Evolutionary conservation across 805 yeast genomes (phyloP).

Genomic region (Teunomyces panamensis): DNA sequence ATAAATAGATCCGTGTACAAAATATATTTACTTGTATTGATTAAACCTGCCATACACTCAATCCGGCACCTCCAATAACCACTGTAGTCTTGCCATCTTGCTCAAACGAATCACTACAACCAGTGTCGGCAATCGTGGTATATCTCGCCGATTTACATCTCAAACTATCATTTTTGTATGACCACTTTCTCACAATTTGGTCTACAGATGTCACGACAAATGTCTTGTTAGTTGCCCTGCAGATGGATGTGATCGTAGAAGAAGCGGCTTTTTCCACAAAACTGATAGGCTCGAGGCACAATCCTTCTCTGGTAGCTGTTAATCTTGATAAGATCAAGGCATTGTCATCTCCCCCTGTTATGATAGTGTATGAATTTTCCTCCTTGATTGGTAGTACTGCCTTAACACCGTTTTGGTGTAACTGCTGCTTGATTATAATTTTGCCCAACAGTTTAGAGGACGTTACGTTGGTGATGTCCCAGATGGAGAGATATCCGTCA

Average conservation of each 20-base stretch:
- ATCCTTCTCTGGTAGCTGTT: slow-evolving; percentile 4
- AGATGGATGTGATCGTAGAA: slow-evolving; percentile 75
- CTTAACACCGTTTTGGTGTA: slow-evolving; percentile 87
- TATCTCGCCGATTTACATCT: slow-evolving; percentile 41
- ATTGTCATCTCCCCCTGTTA: slow-evolving; percentile 95
- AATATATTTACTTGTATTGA: background rate
- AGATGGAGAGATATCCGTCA: slow-evolving; percentile 73
- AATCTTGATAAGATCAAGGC: slow-evolving; percentile 42
- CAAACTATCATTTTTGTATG: slow-evolving; percentile 21
- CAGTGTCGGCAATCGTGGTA: slow-evolving; percentile 91
- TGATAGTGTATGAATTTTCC: slow-evolving; percentile 27
- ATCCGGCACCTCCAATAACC: slow-evolving; percentile 79
- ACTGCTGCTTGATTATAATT: slow-evolving; percentile 40
- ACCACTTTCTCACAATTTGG: slow-evolving; percentile 73
- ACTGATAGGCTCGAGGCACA: slow-evolving; percentile 23
- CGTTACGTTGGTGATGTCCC: slow-evolving; percentile 43
- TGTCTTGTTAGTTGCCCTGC: slow-evolving; percentile 22
- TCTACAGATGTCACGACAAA: slow-evolving; percentile 76
- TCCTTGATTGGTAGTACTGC: slow-evolving; percentile 38
- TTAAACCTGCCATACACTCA: slow-evolving; percentile 47
- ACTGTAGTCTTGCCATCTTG: slow-evolving; percentile 28
- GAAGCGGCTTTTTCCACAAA: slow-evolving; percentile 67
- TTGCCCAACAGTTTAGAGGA: slow-evolving; percentile 15
- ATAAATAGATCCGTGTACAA: background rate
- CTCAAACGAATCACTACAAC: slow-evolving; percentile 51